These are phyloP conservation scores for Dactylella cylindrospora DNA, from an alignment of 2,329 filamentous ascomycete species.

Conservation along the genomic window DNA sequence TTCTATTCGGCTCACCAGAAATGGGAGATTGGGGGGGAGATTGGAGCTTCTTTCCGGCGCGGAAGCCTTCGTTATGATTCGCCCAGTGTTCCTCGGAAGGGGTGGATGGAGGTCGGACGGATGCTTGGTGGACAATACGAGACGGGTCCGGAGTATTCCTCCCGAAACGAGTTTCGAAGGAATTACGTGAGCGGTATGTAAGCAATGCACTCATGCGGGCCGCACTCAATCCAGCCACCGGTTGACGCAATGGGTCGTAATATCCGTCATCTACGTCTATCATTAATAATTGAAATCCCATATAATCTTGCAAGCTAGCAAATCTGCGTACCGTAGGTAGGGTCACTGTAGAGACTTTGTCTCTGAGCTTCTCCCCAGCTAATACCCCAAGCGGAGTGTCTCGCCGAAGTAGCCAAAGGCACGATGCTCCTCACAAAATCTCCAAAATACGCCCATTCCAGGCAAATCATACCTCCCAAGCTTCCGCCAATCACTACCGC, in stretches of 20 bases:
- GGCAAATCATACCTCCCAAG: conserved; percentile 85
- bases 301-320: not conserved
- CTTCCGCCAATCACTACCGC: conserved; percentile 80
- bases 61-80: conserved; percentile 76
- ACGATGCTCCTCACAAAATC: conserved; percentile 79
- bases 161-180: conserved; percentile 92
- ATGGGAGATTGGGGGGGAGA: conserved; percentile 36
- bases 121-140: conserved; percentile 78
- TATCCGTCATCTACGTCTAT: conserved; percentile 74
- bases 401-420: conserved; percentile 79
- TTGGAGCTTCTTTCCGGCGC: conserved; percentile 44
- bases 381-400: conserved; percentile 86
- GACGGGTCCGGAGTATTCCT: conserved; percentile 86
- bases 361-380: conserved; percentile 87
- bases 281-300: conserved; percentile 16
- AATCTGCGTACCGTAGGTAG: conserved; percentile 67
- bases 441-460: conserved; percentile 88
- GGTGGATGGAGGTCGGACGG: conserved; percentile 60
- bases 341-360: conserved; percentile 95
- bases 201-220: conserved; percentile 95
- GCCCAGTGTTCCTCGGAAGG: conserved; percentile 73
- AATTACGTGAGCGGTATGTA: conserved; percentile 94
- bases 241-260: conserved; percentile 72
- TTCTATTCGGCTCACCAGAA: conserved; percentile 4
- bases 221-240: conserved; percentile 80